A percentile compares a stretch with the other conserved stretches of the same genome.
Evolutionary conservation across 108 stramenopile species (phyloP).

Genomic region (Discostella stelligeroides): DNA sequence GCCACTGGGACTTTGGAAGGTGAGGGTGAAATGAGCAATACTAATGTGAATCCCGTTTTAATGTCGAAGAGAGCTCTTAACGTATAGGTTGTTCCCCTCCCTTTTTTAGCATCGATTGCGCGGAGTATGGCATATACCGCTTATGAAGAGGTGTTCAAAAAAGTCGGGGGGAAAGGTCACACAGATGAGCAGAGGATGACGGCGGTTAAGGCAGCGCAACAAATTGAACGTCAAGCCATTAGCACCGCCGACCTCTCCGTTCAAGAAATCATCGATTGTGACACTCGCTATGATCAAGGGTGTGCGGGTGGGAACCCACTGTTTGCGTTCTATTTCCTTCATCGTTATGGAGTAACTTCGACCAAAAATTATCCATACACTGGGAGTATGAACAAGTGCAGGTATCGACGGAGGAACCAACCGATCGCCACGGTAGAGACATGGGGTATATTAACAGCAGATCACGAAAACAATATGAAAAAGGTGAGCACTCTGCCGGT

Average conservation of each 20-base stretch:
- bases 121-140: constrained; percentile 59
- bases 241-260: constrained; percentile 63
- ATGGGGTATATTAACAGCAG: constrained; percentile 71
- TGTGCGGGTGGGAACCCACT: constrained; percentile 94
- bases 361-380: constrained; percentile 69
- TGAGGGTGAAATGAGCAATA: background rate
- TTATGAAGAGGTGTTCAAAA: constrained; percentile 34
- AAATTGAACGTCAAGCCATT: constrained; percentile 55
- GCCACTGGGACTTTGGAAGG: constrained; percentile 71
- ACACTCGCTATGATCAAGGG: constrained; percentile 78
- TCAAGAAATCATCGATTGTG: constrained; percentile 94
- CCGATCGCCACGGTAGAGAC: constrained; percentile 72
- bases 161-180: background rate
- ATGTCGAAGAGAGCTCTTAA: too few relatives aligned
- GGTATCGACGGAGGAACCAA: constrained; percentile 26
- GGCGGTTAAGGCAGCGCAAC: constrained; percentile 42
- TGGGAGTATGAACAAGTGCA: constrained; percentile 46
- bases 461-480: constrained; percentile 74
- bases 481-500: constrained; percentile 45
- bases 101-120: constrained; percentile 83
- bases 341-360: constrained; percentile 65
- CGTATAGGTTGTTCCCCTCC: constrained; percentile 14
- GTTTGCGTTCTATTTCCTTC: constrained; percentile 85
- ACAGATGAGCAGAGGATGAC: constrained; percentile 7
- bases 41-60: too few relatives aligned